Evolutionary conservation across 1,284 basidiomycete genomes (phyloP).

Genomic region (Ceratobasidium papillatum): DNA sequence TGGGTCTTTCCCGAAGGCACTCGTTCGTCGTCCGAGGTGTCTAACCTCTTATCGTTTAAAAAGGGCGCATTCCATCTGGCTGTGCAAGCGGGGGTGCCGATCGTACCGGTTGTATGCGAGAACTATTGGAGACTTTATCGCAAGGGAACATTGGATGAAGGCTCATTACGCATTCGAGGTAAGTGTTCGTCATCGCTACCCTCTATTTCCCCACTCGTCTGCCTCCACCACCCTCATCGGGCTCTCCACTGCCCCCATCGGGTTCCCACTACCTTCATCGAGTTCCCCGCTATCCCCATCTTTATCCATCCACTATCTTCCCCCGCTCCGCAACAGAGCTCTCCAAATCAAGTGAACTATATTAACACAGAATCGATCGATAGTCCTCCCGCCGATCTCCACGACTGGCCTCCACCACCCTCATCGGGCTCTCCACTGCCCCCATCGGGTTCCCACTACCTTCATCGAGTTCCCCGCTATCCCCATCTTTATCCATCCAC

Average conservation of each 20-base stretch:
- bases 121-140: constrained; percentile 92
- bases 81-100: constrained; percentile 85
- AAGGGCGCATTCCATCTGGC: constrained; percentile 99
- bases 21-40: constrained; percentile 72
- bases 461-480: neutral
- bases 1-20: constrained; percentile 97
- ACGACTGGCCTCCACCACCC: constrained; percentile 58
- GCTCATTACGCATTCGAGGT: constrained; percentile 86
- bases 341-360: constrained; percentile 5
- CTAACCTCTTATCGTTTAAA: constrained; percentile 88
- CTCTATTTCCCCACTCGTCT: constrained; percentile 19
- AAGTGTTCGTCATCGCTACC: constrained; percentile 49
- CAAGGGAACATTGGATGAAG: constrained; percentile 78
- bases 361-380: constrained; percentile 32
- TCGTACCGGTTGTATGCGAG: constrained; percentile 92
- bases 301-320: constrained; percentile 3
- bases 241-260: neutral
- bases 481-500: neutral
- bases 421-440: neutral
- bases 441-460: constrained; percentile 32
- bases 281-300: neutral
- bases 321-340: neutral
- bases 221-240: constrained; percentile 12
- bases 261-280: constrained; percentile 11
- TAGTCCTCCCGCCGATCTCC: constrained; percentile 80